These are phyloP conservation scores for Boletus vinaceobasis DNA, from an alignment of 768 basidiomycete genomes.

Conservation along the genomic window DNA sequence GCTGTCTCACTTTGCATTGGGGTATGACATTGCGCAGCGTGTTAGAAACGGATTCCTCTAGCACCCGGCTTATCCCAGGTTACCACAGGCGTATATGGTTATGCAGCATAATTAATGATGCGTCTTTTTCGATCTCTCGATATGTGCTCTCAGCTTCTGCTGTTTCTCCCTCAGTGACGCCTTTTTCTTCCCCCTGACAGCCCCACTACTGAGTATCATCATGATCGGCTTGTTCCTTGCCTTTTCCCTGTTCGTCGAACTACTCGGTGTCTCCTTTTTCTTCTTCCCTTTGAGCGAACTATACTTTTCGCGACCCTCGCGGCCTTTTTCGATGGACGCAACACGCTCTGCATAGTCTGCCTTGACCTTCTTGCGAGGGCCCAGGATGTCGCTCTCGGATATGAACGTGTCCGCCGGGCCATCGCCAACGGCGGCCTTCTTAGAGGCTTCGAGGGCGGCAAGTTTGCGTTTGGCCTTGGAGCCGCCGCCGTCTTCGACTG, in stretches of 20 bases:
- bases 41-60: conserved; percentile 30
- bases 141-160: conserved; percentile 70
- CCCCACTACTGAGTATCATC: conserved; percentile 81
- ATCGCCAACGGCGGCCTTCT: conserved; percentile 48
- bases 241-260: conserved; percentile 91
- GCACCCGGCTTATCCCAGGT: background rate
- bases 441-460: conserved; percentile 69
- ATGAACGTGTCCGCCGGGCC: conserved; percentile 55
- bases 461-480: conserved; percentile 86
- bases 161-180: conserved; percentile 80
- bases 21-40: conserved; percentile 55
- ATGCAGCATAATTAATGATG: conserved; percentile 18
- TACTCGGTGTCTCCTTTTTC: conserved; percentile 76
- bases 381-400: conserved; percentile 88
- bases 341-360: conserved; percentile 92
- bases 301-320: conserved; percentile 93
- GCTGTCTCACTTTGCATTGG: conserved; percentile 70
- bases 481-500: conserved; percentile 67
- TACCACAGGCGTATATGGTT: background rate
- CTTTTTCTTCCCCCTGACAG: conserved; percentile 81
- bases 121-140: conserved; percentile 62
- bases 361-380: conserved; percentile 90
- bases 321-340: conserved; percentile 86
- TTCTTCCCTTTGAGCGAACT: conserved; percentile 90
- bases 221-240: conserved; percentile 91